phyloP scores from a whole-genome alignment of 2,329 filamentous ascomycete species.

The Epichloe sylvatica region DNA sequence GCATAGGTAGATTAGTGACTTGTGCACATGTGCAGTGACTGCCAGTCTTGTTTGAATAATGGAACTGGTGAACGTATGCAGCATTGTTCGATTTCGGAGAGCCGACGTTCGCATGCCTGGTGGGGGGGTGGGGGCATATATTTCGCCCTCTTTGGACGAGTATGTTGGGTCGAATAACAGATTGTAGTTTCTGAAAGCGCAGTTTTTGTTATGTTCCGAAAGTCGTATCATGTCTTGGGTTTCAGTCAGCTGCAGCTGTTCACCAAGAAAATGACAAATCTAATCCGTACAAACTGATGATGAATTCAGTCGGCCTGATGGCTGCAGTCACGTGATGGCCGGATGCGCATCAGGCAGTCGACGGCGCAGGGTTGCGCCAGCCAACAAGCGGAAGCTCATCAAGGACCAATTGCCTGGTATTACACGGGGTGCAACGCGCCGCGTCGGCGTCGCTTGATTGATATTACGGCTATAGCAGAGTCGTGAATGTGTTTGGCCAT shows the following conservation, averaged over 20 bases:
- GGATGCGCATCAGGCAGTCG: not conserved
- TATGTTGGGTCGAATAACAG: not conserved
- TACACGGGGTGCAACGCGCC: conserved; percentile 3
- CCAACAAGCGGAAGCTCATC: conserved; percentile 1
- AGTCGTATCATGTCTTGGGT: too few relatives aligned
- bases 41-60: not conserved
- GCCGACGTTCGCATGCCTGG: not conserved
- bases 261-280: too few relatives aligned
- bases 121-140: not conserved
- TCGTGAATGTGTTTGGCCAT: not conserved
- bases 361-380: not conserved
- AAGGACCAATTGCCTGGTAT: conserved; percentile 3
- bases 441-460: conserved; percentile 3
- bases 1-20: not conserved
- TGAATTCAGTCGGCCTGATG: not conserved
- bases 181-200: not conserved
- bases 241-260: too few relatives aligned
- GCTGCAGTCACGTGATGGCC: conserved; percentile 1
- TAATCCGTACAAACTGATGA: too few relatives aligned
- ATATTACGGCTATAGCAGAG: not conserved
- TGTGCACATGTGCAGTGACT: not conserved
- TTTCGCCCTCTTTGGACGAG: not conserved
- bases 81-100: not conserved
- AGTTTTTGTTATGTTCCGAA: too few relatives aligned
- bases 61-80: not conserved